These are phyloP conservation scores for Lepiota subincarnata DNA, from an alignment of 768 basidiomycete species.

Conservation along the genomic window DNA sequence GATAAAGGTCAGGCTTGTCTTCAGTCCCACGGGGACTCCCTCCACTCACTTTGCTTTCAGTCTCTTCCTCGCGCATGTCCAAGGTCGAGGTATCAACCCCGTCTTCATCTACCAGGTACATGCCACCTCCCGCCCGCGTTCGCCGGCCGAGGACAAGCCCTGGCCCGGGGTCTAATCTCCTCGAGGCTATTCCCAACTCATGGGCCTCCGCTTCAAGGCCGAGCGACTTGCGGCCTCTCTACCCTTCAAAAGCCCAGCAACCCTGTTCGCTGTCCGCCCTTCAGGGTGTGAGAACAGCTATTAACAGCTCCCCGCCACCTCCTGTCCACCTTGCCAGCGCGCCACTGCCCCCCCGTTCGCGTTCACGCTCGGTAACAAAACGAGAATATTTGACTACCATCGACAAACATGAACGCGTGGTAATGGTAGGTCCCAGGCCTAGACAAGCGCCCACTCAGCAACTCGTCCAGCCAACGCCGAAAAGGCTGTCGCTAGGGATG, in stretches of 20 bases:
- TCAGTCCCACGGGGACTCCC: too few species aligned
- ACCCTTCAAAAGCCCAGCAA: background rate
- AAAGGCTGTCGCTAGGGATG: slow-evolving; percentile 8
- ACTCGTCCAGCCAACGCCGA: slow-evolving; percentile 4
- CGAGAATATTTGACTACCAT: too few species aligned
- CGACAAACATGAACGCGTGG: background rate
- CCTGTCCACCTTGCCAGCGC: background rate
- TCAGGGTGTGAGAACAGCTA: too few species aligned
- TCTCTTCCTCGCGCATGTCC: background rate
- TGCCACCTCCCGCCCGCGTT: background rate
- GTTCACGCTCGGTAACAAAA: slow-evolving; percentile 2
- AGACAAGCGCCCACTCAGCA: background rate
- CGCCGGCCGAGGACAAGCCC: background rate
- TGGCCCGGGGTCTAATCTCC: background rate
- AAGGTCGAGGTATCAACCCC: background rate
- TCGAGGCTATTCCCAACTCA: slow-evolving; percentile 9
- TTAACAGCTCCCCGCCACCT: background rate
- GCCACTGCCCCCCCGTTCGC: background rate
- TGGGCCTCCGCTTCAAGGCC: slow-evolving; percentile 12
- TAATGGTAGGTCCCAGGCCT: slow-evolving; percentile 2
- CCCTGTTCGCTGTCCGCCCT: too few species aligned
- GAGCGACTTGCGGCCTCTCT: slow-evolving; percentile 7
- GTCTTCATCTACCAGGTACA: background rate
- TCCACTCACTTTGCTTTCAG: background rate
- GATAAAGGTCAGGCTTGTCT: background rate